Evolutionary conservation across 2,329 filamentous ascomycete species (phyloP), one percentile per base, ranked within the genome.

Genomic region (Seiridium cupressi): DNA sequence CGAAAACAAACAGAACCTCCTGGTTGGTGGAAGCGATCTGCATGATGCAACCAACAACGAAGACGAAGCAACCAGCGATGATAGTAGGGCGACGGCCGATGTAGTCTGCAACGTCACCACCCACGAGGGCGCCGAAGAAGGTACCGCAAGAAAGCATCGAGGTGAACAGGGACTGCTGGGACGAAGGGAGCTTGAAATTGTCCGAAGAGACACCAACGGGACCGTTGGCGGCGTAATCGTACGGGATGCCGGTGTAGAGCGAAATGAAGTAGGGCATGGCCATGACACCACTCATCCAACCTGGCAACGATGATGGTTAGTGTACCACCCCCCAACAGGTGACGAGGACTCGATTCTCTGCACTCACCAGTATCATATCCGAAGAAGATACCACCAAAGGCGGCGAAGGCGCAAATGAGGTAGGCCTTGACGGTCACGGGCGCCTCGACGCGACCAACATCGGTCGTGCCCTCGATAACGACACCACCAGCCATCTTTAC

Each of bases 131-230:
- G 65, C 87, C 83, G 60, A 89, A 84, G 79, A 89, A 89, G 60
- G 86, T 88, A 68, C 81, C 79, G 64, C 78, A 81, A 18, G 87
- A 89, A 44, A 90, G 79, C 67, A 89, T 89, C 40, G 85, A 88
- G 61, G 84, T 86, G 69, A 89, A 88, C 55, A 89, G 78, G 26
- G 85, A 88, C 66, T 84, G 80, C 54, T 79, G 76, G 60, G 71
- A 76, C 8, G 81, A 76, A 3, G 79, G 74, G 31, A 85, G 65
- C 26, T 75, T 73, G 63, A 79, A 80, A 3, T 73, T 59, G 2
- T 71, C 65, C 59, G 66, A 66, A 51, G 4, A 1, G 32, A 65
- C 62, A 31, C 62, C 65, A 34, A 72, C 65, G 57, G 68, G 75
- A 26, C 46, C 48, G 10, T 10, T 40, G 7, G 48, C 61, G n/a